A percentile compares a stretch with the other conserved stretches of the same genome.
phyloP scores from a whole-genome alignment of 208 protist genomes.

The Acanthamoeba healyi region DNA sequence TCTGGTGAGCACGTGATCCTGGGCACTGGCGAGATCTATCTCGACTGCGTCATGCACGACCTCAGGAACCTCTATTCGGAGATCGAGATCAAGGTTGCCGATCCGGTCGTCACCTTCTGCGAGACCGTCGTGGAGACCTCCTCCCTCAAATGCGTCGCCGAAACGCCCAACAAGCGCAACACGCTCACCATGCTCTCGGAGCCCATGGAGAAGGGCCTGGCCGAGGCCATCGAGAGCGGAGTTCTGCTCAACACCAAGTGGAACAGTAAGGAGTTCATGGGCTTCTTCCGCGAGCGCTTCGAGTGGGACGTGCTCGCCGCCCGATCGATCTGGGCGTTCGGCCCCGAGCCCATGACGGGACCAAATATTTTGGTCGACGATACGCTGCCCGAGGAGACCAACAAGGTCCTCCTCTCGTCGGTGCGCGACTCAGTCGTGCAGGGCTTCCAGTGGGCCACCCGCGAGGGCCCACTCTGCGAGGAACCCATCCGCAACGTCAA shows the following conservation, averaged over 20 bases:
- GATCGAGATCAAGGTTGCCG: constrained; percentile 97
- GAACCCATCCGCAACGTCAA: constrained; percentile 96
- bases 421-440: constrained; percentile 90
- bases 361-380: constrained; percentile 98
- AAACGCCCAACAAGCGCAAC: constrained; percentile 94
- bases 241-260: constrained; percentile 74
- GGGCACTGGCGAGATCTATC: constrained; percentile 99
- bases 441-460: constrained; percentile 95
- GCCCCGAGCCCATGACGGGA: constrained; percentile 89
- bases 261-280: constrained; percentile 79
- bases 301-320: constrained; percentile 97
- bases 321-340: constrained; percentile 95
- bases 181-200: constrained; percentile 95
- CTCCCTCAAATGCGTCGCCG: constrained; percentile 92
- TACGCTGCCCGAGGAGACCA: constrained; percentile 92
- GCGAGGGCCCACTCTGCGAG: constrained; percentile 97
- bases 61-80: constrained; percentile 93
- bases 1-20: constrained; percentile 98
- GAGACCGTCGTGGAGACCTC: constrained; percentile 98
- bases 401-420: constrained; percentile 84
- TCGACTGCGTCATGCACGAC: constrained; percentile 98
- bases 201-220: constrained; percentile 93
- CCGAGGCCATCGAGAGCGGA: constrained; percentile 91
- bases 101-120: constrained; percentile 97
- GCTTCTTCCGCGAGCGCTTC: constrained; percentile 92